These are phyloP conservation scores for Quercus phellos DNA, from an alignment of 331 rosid species.

Conservation along the genomic window DNA sequence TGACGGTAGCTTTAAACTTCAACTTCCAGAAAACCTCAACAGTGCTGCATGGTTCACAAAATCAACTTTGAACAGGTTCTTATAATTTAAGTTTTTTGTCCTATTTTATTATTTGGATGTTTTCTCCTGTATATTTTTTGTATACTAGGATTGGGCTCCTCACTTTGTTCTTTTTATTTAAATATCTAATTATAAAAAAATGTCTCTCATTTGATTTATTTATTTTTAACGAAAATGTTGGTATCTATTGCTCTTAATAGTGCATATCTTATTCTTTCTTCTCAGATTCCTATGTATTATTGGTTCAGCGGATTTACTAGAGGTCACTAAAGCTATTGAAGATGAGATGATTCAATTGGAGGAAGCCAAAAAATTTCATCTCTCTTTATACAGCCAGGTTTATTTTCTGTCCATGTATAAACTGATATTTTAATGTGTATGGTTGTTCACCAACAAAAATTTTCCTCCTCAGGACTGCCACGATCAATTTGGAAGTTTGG, in stretches of 20 bases:
- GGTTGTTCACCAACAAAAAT: constrained; percentile 27
- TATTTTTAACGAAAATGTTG: neutral
- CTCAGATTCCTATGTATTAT: constrained; percentile 65
- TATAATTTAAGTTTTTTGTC: constrained; percentile 16
- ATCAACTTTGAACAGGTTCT: constrained; percentile 70
- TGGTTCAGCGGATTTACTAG: constrained; percentile 53
- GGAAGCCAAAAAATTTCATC: constrained; percentile 77
- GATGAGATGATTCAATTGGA: constrained; percentile 88
- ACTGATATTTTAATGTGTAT: constrained; percentile 12
- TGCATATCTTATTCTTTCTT: constrained; percentile 14
- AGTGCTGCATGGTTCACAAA: constrained; percentile 79
- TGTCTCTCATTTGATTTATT: neutral
- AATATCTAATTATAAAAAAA: neutral
- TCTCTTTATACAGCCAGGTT: constrained; percentile 83
- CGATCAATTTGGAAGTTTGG: constrained; percentile 21
- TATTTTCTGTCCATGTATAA: constrained; percentile 19
- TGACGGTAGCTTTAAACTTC: constrained; percentile 53
- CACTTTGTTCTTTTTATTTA: neutral
- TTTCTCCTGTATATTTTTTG: neutral
- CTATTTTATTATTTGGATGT: neutral
- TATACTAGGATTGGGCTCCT: neutral
- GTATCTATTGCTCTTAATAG: constrained; percentile 12
- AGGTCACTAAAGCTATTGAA: constrained; percentile 34
- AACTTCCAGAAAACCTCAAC: constrained; percentile 44
- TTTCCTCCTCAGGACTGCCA: constrained; percentile 38